phyloP scores from a whole-genome alignment of 2,329 filamentous ascomycete species.

The Aspergillus glaucus region DNA sequence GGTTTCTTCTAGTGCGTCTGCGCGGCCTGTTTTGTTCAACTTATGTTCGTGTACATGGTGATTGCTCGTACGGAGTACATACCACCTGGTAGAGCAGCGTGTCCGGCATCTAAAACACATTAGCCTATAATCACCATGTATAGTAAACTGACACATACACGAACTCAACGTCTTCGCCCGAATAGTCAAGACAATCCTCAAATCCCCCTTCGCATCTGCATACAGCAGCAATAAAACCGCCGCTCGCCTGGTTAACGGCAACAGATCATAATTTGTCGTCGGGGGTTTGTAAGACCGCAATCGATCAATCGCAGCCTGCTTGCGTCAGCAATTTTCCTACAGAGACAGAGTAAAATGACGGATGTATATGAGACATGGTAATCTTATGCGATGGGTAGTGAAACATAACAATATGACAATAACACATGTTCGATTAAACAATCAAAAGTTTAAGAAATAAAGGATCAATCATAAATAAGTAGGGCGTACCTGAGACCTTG shows the following conservation, averaged over 20 bases:
- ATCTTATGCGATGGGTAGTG: not conserved
- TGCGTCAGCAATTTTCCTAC: not conserved
- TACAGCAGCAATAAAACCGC: constrained; percentile 86
- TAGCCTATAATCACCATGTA: not conserved
- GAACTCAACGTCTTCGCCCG: constrained; percentile 53
- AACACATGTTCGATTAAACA: not conserved
- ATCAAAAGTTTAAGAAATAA: not conserved
- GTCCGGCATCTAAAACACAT: constrained; percentile 55
- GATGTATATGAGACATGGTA: not conserved
- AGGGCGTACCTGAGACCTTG: constrained; percentile 18
- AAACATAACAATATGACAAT: constrained; percentile 1
- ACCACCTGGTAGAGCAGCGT: constrained; percentile 80
- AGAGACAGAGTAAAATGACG: not conserved
- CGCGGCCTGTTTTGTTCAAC: constrained; percentile 33
- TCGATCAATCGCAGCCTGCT: constrained; percentile 49
- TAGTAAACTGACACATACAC: constrained; percentile 33
- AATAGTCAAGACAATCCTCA: constrained; percentile 61
- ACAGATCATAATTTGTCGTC: constrained; percentile 50
- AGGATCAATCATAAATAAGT: constrained; percentile 2
- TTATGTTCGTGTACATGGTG: not conserved
- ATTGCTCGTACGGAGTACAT: constrained; percentile 27
- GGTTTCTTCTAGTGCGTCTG: constrained; percentile 50
- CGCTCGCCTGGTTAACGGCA: constrained; percentile 62
- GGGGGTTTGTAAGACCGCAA: constrained; percentile 52
- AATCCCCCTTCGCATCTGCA: constrained; percentile 71